phyloP scores from a whole-genome alignment of 345 rosid species.

The Citropsis articulata region DNA sequence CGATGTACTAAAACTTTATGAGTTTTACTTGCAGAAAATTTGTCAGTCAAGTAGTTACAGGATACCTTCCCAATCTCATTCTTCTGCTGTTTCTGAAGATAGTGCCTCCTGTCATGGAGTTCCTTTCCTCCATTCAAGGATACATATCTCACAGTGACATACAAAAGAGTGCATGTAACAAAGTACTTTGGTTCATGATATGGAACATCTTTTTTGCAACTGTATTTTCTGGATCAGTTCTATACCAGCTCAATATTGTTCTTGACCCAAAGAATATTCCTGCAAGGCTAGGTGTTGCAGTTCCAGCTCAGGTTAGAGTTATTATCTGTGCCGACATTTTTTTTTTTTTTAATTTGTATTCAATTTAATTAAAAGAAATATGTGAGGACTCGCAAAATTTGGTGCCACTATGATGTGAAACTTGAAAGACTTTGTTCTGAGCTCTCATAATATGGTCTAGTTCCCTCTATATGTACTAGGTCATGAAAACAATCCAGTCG shows the following conservation, averaged over 20 bases:
- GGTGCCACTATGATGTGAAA: neutral
- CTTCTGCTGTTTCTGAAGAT: constrained; percentile 73
- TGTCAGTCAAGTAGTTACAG: constrained; percentile 72
- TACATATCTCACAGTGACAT: constrained; percentile 77
- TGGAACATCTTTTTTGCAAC: constrained; percentile 96
- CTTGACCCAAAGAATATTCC: constrained; percentile 79
- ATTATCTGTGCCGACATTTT: neutral
- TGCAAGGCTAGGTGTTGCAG: constrained; percentile 69
- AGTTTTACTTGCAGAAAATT: constrained; percentile 62
- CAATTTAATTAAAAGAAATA: neutral
- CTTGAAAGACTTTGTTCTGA: neutral
- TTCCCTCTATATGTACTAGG: neutral
- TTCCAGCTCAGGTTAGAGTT: constrained; percentile 83
- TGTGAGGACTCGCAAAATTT: neutral
- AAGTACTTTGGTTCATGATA: constrained; percentile 91
- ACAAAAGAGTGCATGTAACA: constrained; percentile 89
- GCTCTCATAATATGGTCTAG: neutral
- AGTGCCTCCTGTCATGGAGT: constrained; percentile 88
- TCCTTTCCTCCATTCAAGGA: constrained; percentile 92
- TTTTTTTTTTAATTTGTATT: neutral
- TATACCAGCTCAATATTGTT: constrained; percentile 56
- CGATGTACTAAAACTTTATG: constrained; percentile 15
- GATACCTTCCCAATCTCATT: constrained; percentile 93
- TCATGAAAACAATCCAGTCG: neutral
- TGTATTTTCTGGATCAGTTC: constrained; percentile 81